phyloP scores from a whole-genome alignment of 2,329 filamentous ascomycete species.

The Fusarium piperis region DNA sequence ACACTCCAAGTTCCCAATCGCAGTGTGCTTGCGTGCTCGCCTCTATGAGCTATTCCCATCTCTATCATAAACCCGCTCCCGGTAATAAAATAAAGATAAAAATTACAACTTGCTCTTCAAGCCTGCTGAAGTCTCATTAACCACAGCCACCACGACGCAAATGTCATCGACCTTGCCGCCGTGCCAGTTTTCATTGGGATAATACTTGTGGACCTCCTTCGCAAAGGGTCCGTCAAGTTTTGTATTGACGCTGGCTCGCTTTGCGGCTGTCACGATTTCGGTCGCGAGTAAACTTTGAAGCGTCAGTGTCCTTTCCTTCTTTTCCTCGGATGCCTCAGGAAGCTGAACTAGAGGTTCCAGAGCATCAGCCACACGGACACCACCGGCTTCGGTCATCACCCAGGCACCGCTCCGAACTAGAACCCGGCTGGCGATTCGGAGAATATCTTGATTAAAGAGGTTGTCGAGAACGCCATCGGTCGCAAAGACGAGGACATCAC shows the following conservation, averaged over 20 bases:
- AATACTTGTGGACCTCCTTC: slow-evolving; percentile 89
- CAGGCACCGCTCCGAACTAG: slow-evolving; percentile 83
- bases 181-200: slow-evolving; percentile 85
- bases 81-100: slow-evolving; percentile 17
- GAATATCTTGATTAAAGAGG: slow-evolving; percentile 87
- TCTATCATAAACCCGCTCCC: slow-evolving; percentile 38
- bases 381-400: slow-evolving; percentile 67
- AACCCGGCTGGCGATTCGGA: slow-evolving; percentile 78
- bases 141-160: slow-evolving; percentile 82
- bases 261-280: slow-evolving; percentile 83
- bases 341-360: slow-evolving; percentile 58
- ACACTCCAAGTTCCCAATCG: slow-evolving; percentile 36
- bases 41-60: slow-evolving; percentile 37
- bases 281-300: slow-evolving; percentile 83
- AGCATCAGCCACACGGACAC: slow-evolving; percentile 70
- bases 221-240: slow-evolving; percentile 92
- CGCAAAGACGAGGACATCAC: slow-evolving; percentile 92
- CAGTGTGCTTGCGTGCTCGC: slow-evolving; percentile 40
- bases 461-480: slow-evolving; percentile 98
- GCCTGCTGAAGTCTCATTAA: slow-evolving; percentile 66
- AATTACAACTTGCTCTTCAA: slow-evolving; percentile 49
- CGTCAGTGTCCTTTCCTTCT: slow-evolving; percentile 53
- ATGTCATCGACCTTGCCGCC: slow-evolving; percentile 98
- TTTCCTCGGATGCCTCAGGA: slow-evolving; percentile 39
- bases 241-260: slow-evolving; percentile 82